phyloP scores from a whole-genome alignment of 495 filamentous ascomycete species.

The Neurospora pannonica region DNA sequence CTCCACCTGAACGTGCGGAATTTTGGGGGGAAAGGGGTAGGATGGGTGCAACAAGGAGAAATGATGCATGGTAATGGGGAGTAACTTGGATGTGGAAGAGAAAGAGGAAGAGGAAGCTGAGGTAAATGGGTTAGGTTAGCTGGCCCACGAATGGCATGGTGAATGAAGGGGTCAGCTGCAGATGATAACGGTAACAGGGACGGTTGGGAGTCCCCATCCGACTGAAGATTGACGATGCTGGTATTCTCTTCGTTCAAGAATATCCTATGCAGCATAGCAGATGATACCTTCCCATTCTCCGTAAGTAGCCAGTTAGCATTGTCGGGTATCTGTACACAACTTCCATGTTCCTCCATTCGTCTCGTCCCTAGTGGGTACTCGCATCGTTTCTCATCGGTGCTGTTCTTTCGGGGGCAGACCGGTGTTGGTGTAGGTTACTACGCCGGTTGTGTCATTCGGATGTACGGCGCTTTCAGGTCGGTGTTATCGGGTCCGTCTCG shows the following conservation, averaged over 20 bases:
- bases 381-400: background rate
- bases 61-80: background rate
- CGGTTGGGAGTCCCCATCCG: background rate
- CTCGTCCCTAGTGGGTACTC: background rate
- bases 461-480: background rate
- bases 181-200: no score
- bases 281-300: background rate
- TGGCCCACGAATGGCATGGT: background rate
- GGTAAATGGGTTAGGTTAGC: background rate
- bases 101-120: background rate
- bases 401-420: background rate
- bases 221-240: background rate
- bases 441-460: background rate
- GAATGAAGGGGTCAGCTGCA: background rate
- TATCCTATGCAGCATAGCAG: background rate
- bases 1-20: slow-evolving; percentile 52
- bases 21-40: background rate
- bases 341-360: background rate
- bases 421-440: background rate
- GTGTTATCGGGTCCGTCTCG: background rate
- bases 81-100: background rate
- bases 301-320: background rate
- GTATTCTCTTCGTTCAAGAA: background rate
- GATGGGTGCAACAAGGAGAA: background rate
- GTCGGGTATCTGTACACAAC: background rate